Conservation (phyloP, 768 basidiomycete genomes). For the Chalciporus chontae region DNA sequence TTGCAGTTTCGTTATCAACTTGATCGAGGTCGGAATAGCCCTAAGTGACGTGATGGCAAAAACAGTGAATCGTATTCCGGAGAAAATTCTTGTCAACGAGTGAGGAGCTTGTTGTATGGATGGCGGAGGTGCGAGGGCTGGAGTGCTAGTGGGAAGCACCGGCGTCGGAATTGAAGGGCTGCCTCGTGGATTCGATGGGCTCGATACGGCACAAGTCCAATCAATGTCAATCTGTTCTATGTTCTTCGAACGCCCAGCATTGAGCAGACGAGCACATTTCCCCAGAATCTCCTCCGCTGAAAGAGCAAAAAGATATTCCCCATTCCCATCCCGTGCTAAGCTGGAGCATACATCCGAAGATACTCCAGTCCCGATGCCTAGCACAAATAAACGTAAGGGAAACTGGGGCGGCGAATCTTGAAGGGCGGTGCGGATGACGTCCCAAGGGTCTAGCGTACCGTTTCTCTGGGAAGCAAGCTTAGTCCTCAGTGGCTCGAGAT, state of each 20-base stretch:
- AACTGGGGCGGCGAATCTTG: slow-evolving; percentile 24
- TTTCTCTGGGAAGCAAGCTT: slow-evolving; percentile 1
- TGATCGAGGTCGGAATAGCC: slow-evolving; percentile 26
- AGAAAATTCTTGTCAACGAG: slow-evolving; percentile 29
- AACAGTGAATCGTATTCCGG: slow-evolving; percentile 32
- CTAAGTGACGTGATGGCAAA: slow-evolving; percentile 29
- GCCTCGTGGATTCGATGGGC: neutral
- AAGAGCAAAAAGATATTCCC: slow-evolving; percentile 45
- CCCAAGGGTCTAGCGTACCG: slow-evolving; percentile 17
- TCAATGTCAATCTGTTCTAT: slow-evolving; percentile 46
- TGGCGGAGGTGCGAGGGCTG: slow-evolving; percentile 34
- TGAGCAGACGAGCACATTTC: slow-evolving; percentile 49
- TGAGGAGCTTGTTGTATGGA: slow-evolving; percentile 33
- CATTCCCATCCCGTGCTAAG: slow-evolving; percentile 54
- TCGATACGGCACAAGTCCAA: slow-evolving; percentile 36
- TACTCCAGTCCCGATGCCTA: slow-evolving; percentile 52
- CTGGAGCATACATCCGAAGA: slow-evolving; percentile 51
- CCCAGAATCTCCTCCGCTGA: slow-evolving; percentile 42
- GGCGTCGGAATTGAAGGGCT: slow-evolving; percentile 15
- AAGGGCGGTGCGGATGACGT: slow-evolving; percentile 32
- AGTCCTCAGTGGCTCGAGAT: neutral
- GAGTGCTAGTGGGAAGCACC: slow-evolving; percentile 7
- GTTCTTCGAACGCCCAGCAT: slow-evolving; percentile 46
- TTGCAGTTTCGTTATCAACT: slow-evolving; percentile 26
- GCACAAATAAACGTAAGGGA: slow-evolving; percentile 49